Percentiles rank a stretch among this genome's conserved stretches.
Evolutionary conservation across 768 basidiomycete species (phyloP).

Genomic region (Trametopsis cervina): DNA sequence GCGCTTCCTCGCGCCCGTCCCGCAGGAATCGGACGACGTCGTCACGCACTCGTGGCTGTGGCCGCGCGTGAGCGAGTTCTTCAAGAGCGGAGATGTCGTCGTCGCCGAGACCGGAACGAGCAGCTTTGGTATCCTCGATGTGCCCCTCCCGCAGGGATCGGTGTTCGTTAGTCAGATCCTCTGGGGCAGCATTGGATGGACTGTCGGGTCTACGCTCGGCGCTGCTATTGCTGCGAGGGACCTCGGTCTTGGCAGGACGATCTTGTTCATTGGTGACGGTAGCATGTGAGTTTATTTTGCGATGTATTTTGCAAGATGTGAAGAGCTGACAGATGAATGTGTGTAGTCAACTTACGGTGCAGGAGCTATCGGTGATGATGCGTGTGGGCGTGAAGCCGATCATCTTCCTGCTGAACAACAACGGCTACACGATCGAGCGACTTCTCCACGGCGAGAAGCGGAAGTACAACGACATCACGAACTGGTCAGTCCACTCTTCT

Average conservation of each 20-base stretch:
- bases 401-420: conserved; percentile 77
- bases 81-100: conserved; percentile 66
- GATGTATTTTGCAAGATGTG: neutral
- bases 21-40: conserved; percentile 39
- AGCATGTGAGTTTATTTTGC: conserved; percentile 45
- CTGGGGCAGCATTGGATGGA: conserved; percentile 93
- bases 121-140: conserved; percentile 78
- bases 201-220: conserved; percentile 72
- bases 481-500: conserved; percentile 41
- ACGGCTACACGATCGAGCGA: conserved; percentile 85
- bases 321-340: conserved; percentile 6
- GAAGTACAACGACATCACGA: conserved; percentile 80
- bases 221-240: conserved; percentile 77
- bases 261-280: conserved; percentile 84
- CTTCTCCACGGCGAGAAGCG: conserved; percentile 60
- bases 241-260: conserved; percentile 50
- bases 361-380: conserved; percentile 84
- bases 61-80: conserved; percentile 72
- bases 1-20: conserved; percentile 32
- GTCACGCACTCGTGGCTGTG: conserved; percentile 83
- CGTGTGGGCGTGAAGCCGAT: conserved; percentile 68
- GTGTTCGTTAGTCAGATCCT: conserved; percentile 70
- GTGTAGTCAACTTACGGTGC: conserved; percentile 65
- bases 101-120: conserved; percentile 88
- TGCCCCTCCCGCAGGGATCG: conserved; percentile 66